Evolutionary conservation across 2,329 filamentous ascomycete genomes (phyloP).

Genomic region (Scedosporium minutisporum): DNA sequence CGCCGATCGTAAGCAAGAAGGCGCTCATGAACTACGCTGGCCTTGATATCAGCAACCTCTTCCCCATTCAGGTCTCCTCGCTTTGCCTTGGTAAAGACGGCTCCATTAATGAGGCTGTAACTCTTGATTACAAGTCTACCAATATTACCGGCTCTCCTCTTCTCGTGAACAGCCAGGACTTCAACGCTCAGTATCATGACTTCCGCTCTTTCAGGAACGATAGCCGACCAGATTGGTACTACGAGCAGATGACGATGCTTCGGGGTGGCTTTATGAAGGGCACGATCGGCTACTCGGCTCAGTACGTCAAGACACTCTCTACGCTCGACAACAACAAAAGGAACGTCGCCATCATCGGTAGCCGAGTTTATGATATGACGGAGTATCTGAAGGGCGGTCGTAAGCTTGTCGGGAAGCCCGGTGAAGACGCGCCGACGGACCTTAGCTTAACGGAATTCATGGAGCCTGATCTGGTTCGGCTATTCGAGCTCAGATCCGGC

Average conservation of each 20-base stretch:
- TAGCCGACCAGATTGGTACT: conserved; percentile 83
- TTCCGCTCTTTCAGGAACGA: conserved; percentile 81
- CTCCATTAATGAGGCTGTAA: conserved; percentile 57
- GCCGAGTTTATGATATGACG: conserved; percentile 80
- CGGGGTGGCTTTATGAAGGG: conserved; percentile 77
- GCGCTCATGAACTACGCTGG: conserved; percentile 74
- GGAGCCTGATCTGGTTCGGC: conserved; percentile 58
- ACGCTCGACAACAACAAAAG: conserved; percentile 40
- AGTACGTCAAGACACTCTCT: conserved; percentile 66
- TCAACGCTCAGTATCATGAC: conserved; percentile 78
- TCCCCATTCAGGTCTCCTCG: conserved; percentile 89
- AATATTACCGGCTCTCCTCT: conserved; percentile 63
- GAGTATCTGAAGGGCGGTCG: conserved; percentile 72
- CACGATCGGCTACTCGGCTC: conserved; percentile 68
- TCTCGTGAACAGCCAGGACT: conserved; percentile 56
- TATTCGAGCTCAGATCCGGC: conserved; percentile 71
- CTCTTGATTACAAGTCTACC: conserved; percentile 68
- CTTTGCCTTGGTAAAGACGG: conserved; percentile 73
- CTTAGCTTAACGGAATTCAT: conserved; percentile 66
- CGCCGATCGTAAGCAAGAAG: conserved; percentile 44
- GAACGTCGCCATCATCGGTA: conserved; percentile 68
- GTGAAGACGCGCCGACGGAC: conserved; percentile 33
- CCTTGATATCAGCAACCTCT: conserved; percentile 74
- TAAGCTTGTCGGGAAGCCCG: conserved; percentile 45
- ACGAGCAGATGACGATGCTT: conserved; percentile 73